These are phyloP conservation scores for Diaporthe vaccinii DNA, from an alignment of 2,329 filamentous ascomycete species.

Conservation along the genomic window DNA sequence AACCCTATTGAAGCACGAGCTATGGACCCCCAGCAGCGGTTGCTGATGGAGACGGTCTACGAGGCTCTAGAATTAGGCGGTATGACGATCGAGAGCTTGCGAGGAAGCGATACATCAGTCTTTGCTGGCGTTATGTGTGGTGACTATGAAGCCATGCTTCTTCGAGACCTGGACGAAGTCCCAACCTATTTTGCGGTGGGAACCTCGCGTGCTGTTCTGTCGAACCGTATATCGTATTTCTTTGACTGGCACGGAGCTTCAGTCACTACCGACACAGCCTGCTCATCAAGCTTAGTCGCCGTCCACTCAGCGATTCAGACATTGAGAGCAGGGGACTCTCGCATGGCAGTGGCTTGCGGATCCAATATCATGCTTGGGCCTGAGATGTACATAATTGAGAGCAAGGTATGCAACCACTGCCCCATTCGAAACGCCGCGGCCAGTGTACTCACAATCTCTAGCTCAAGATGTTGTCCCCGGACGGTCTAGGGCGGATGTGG, in stretches of 20 bases:
- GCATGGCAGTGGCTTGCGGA: conserved; percentile 50
- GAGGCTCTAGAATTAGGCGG: conserved; percentile 44
- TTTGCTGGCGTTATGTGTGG: conserved; percentile 46
- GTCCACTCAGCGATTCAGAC: conserved; percentile 53
- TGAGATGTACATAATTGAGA: conserved; percentile 50
- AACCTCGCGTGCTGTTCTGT: neutral
- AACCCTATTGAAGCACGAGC: conserved; percentile 42
- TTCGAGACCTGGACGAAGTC: neutral
- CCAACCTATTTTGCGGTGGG: neutral
- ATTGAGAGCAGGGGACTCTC: conserved; percentile 49
- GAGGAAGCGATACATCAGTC: conserved; percentile 47
- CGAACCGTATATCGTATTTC: conserved; percentile 46
- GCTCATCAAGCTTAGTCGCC: conserved; percentile 54
- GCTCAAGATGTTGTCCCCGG: conserved; percentile 1
- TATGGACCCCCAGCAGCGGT: conserved; percentile 39
- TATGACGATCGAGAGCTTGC: conserved; percentile 40
- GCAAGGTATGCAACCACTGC: conserved; percentile 42
- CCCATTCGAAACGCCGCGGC: too few relatives aligned
- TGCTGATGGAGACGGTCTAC: conserved; percentile 44
- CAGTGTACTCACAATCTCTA: neutral
- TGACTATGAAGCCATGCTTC: conserved; percentile 45
- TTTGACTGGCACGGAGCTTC: conserved; percentile 55
- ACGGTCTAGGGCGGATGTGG: conserved; percentile 55
- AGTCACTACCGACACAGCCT: conserved; percentile 59
- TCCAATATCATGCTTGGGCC: conserved; percentile 51